A percentile compares a stretch with the other conserved stretches of the same genome.
Evolutionary conservation across 2,329 filamentous ascomycete species (phyloP).

Genomic region (Colletotrichum coccodes): DNA sequence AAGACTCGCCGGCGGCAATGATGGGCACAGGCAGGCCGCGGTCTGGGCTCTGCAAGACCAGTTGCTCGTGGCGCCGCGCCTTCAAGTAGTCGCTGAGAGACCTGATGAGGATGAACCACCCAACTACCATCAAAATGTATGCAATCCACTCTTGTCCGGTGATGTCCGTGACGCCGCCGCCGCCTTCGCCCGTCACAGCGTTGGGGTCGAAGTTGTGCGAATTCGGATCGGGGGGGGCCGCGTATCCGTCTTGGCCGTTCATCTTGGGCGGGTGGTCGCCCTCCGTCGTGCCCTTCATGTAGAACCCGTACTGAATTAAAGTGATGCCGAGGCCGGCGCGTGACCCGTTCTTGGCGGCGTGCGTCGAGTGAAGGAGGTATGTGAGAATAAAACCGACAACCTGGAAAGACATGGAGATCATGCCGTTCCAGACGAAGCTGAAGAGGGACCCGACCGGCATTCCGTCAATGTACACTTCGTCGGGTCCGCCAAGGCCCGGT

Average conservation of each 20-base stretch:
- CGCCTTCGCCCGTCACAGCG: constrained; percentile 63
- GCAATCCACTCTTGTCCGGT: constrained; percentile 87
- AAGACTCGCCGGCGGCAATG: constrained; percentile 84
- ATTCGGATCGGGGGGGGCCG: constrained; percentile 86
- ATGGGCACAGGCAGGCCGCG: constrained; percentile 86
- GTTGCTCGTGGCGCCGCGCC: constrained; percentile 88
- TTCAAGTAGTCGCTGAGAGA: constrained; percentile 91
- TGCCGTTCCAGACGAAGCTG: constrained; percentile 89
- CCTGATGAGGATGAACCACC: constrained; percentile 97
- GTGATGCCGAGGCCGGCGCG: constrained; percentile 94
- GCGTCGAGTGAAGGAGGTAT: constrained; percentile 96
- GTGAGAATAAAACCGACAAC: constrained; percentile 97
- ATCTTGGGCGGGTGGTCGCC: constrained; percentile 52
- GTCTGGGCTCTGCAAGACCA: constrained; percentile 93
- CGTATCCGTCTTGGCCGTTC: constrained; percentile 66
- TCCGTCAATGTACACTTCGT: constrained; percentile 97
- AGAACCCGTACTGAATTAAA: constrained; percentile 95
- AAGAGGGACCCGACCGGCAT: constrained; percentile 91
- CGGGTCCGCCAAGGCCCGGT: constrained; percentile 86
- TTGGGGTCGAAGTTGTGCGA: constrained; percentile 87
- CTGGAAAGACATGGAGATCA: constrained; percentile 98
- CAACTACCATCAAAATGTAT: constrained; percentile 94
- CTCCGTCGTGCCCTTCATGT: constrained; percentile 73
- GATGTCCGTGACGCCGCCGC: constrained; percentile 65
- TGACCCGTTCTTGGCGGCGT: constrained; percentile 97